A percentile compares a stretch with the other conserved stretches of the same genome.
These are phyloP conservation scores for Zygosaccharomyces bailii DNA, from an alignment of 805 yeast genomes.

Conservation along the genomic window DNA sequence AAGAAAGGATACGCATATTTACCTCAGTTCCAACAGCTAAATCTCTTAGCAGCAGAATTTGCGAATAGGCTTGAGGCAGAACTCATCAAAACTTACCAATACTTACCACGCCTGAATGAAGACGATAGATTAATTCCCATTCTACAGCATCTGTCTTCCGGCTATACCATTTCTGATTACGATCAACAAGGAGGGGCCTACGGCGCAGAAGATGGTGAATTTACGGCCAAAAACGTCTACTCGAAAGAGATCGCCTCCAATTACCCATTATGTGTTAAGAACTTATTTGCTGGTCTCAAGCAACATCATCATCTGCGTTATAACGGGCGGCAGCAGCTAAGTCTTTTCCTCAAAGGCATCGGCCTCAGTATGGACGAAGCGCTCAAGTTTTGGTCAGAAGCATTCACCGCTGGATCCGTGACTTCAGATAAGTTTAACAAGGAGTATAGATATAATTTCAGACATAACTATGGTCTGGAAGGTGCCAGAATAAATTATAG, in stretches of 20 bases:
- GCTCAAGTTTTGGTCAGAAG: constrained; percentile 72
- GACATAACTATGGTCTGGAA: constrained; percentile 88
- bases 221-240: constrained; percentile 61
- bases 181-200: constrained; percentile 36
- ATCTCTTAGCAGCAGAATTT: constrained; percentile 67
- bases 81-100: constrained; percentile 65
- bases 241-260: constrained; percentile 53
- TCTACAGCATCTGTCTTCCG: constrained; percentile 69
- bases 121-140: constrained; percentile 87
- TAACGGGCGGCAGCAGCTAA: constrained; percentile 80
- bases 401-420: constrained; percentile 58
- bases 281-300: constrained; percentile 59
- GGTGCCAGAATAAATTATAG: constrained; percentile 83
- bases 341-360: constrained; percentile 81
- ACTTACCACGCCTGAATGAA: constrained; percentile 82
- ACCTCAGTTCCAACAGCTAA: constrained; percentile 75
- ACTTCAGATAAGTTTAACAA: constrained; percentile 75
- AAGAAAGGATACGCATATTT: constrained; percentile 75
- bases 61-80: constrained; percentile 47
- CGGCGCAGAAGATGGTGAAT: constrained; percentile 41
- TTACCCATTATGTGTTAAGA: constrained; percentile 78
- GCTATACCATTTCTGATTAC: constrained; percentile 58
- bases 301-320: constrained; percentile 71
- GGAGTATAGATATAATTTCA: constrained; percentile 82
- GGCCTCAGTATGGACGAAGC: constrained; percentile 89